Conservation (phyloP, 306 rosid species). For the Acacia confusa region DNA sequence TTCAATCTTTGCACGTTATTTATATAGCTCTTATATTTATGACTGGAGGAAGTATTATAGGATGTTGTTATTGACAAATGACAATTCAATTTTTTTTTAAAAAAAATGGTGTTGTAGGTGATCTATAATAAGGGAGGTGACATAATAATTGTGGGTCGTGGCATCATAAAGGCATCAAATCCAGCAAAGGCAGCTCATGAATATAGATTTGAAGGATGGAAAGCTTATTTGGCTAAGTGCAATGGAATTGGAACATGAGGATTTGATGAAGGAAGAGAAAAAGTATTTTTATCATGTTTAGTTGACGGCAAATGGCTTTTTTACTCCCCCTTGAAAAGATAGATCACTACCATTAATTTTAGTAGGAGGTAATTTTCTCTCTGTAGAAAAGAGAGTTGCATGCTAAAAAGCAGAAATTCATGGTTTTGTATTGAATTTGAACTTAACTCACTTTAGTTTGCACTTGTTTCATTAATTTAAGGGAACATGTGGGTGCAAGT, state of each 20-base stretch:
- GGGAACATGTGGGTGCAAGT: neutral
- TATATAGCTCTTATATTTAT: too few species aligned
- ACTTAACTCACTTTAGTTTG: neutral
- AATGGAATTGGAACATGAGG: neutral
- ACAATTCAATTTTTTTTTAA: too few species aligned
- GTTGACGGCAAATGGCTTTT: neutral
- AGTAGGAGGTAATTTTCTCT: neutral
- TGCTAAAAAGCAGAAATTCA: neutral
- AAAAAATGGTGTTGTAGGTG: constrained; percentile 61
- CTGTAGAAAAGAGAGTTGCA: neutral
- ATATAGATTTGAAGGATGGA: constrained; percentile 86
- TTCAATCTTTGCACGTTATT: too few species aligned
- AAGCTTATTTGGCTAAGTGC: constrained; percentile 70
- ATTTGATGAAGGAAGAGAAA: neutral
- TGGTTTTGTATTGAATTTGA: neutral
- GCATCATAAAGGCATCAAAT: constrained; percentile 81
- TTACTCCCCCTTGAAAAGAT: neutral
- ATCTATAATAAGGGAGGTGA: constrained; percentile 86
- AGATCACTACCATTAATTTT: neutral
- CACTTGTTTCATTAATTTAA: neutral
- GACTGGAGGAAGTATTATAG: neutral
- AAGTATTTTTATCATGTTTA: neutral
- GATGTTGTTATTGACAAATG: neutral
- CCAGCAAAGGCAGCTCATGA: constrained; percentile 75
- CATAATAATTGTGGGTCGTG: constrained; percentile 82